Evolutionary conservation across 768 basidiomycete genomes (phyloP), one percentile per base, ranked within the genome.

Genomic region (Mycena pura): DNA sequence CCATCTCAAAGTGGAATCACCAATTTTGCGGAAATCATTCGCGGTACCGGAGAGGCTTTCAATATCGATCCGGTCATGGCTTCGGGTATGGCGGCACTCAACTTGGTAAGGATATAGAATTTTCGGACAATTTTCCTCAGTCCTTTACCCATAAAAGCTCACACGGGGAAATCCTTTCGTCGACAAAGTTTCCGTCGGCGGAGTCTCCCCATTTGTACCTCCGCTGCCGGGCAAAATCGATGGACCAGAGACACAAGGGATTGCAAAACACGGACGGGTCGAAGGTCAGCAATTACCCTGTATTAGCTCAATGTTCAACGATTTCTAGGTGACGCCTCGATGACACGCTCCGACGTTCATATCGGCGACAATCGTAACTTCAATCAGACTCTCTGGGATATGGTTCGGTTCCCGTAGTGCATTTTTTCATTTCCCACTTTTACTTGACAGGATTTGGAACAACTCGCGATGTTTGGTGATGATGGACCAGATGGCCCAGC

Each of bases 301-400:
- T 6, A 27, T 44, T 28, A 29, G 10, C 34, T 34, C 38, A 6
- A 25, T 34, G 14, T 50, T n/a, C 5, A 29, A 47, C 19, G 11
- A 31, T 32, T 25, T 43, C 39, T 41, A 53, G 57, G 57, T n/a
- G 57, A 59, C 22, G 47, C 48, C 19, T 59, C 57, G 48, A 50
- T 59, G 48, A 50, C 57, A 15, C 44, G 57, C 15, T 47, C 57
- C 27, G 57, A 59, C 40, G 48, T 36, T 29, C 15, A 19, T 40
- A 51, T 51, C 13, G 57, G 57, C 19, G 48, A 59, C 24, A 59
- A 51, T 38, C 17, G 28, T 22, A 36, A 59, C 57, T 59, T 59
- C 57, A 32, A 59, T 15, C 19, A 59, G 25, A 49, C 17, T 22
- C 27, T 59, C 22, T 59, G 25, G 22, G 29, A 59, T 54, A 13